Conservation (phyloP, 805 yeast species). For the Candida ponderosae region DNA sequence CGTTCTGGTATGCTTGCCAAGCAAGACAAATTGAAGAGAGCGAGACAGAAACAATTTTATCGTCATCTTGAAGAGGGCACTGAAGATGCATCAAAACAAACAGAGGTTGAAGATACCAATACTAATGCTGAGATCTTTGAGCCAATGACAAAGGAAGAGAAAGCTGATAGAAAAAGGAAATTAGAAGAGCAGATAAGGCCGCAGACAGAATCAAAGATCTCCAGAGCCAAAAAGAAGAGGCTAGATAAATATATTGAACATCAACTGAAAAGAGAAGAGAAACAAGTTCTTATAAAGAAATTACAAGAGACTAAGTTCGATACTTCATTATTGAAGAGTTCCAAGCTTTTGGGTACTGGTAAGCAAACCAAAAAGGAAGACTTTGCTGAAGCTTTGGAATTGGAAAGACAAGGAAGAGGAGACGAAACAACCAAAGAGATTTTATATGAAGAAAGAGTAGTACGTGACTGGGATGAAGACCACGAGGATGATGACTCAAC, state of each 20-base stretch:
- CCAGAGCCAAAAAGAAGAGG: slow-evolving; percentile 66
- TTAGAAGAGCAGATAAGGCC: slow-evolving; percentile 53
- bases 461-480: slow-evolving; percentile 51
- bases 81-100: slow-evolving; percentile 13
- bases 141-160: slow-evolving; percentile 61
- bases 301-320: slow-evolving; percentile 59
- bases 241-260: slow-evolving; percentile 89
- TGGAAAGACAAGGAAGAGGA: slow-evolving; percentile 67
- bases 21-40: slow-evolving; percentile 59
- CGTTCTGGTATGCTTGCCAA: slow-evolving; percentile 78
- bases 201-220: slow-evolving; percentile 57
- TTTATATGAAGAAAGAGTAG: slow-evolving; percentile 61
- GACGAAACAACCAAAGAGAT: slow-evolving; percentile 53
- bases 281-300: slow-evolving; percentile 66
- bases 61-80: slow-evolving; percentile 38
- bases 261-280: slow-evolving; percentile 83
- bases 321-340: slow-evolving; percentile 58
- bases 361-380: slow-evolving; percentile 58
- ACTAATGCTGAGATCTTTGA: slow-evolving; percentile 53
- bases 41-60: slow-evolving; percentile 61
- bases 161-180: slow-evolving; percentile 54
- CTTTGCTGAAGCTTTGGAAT: slow-evolving; percentile 64
- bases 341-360: slow-evolving; percentile 75
- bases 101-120: slow-evolving; percentile 24
- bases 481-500: slow-evolving; percentile 19